Base-by-base conservation (phyloP, 768 basidiomycete genomes). In the Asterophora lycoperdoides region DNA sequence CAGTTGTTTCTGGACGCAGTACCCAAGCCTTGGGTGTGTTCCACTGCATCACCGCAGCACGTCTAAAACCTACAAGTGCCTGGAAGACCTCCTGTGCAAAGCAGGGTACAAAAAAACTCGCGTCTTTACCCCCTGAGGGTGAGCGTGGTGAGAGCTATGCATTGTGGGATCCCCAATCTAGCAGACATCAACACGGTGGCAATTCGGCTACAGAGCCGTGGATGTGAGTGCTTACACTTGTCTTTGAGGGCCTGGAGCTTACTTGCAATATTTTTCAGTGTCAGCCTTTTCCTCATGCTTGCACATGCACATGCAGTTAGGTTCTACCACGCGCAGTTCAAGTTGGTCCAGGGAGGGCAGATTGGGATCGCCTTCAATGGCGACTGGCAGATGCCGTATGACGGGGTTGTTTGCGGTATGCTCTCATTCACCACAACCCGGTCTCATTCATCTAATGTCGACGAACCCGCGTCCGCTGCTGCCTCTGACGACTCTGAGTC, bases 71-170 rank as follows among this genome's bases (percentile, higher is more conserved):
- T 93, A 91, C 55, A 90, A 93, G 56, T 75, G 81, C 5, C 75
- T 95, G 15, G 93, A 93, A 55, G 89, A 93, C 67, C 73, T 96
- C 14, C 74, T 96, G 20, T 74, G 80, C 42, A 86, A 92, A 63
- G 90, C 90, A 1, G 93, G 93, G 1, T 94, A 93, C 73, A 92
- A 91, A 64, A 92, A 95, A 61, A 93, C 91, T 3, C 79, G 92
- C 36, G 77, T 96, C 9, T 88, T 89, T 58, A 93, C 93, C 0
- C 82, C 92, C 93, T 7, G 89, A 93, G 65, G 71, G 76, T 5
- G 88, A 91, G 51, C 75, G 41, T 36, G 37, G 78, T 33, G 59
- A 61, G 14, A 69, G 63, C 19, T 58, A 60, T 17, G 60, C 60
- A 9, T 61, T 64, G 10, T 61, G 57, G 50, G 53, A 59, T 50